Evolutionary conservation across 306 rosid species (phyloP).

Genomic region (Fragaria ananassa): DNA sequence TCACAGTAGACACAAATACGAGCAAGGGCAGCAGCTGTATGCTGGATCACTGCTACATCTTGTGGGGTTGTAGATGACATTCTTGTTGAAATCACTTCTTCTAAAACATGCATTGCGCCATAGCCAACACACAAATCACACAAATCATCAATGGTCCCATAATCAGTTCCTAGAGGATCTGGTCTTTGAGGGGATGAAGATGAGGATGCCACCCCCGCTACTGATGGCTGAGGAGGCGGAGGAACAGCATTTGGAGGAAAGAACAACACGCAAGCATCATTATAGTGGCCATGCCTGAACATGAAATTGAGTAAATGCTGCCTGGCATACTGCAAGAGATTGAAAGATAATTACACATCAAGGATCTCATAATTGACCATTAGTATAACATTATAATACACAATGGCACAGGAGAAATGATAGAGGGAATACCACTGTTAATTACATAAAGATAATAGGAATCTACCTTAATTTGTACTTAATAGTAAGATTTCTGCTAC

Average conservation of each 20-base stretch:
- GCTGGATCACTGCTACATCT: slow-evolving; percentile 55
- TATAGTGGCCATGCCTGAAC: slow-evolving; percentile 87
- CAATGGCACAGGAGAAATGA: slow-evolving; percentile 1
- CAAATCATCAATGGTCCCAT: slow-evolving; percentile 86
- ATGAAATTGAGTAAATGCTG: slow-evolving; percentile 85
- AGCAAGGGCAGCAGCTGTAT: slow-evolving; percentile 67
- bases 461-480: not conserved
- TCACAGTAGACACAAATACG: slow-evolving; percentile 88
- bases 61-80: slow-evolving; percentile 51
- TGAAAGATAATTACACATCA: slow-evolving; percentile 17
- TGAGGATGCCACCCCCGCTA: slow-evolving; percentile 53
- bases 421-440: not conserved
- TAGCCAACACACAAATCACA: slow-evolving; percentile 83
- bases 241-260: slow-evolving; percentile 76
- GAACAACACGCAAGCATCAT: slow-evolving; percentile 82
- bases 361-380: slow-evolving; percentile 22
- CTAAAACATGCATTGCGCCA: slow-evolving; percentile 80
- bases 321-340: slow-evolving; percentile 78
- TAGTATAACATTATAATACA: slow-evolving; percentile 17
- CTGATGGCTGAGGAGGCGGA: slow-evolving; percentile 64
- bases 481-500: not conserved
- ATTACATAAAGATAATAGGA: slow-evolving; percentile 1
- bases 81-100: slow-evolving; percentile 83
- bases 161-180: slow-evolving; percentile 80
- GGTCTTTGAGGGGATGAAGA: slow-evolving; percentile 87